Evolutionary conservation across 306 rosid species (phyloP), one percentile per base, ranked within the genome.

Genomic region (Ziziphus jujuba): DNA sequence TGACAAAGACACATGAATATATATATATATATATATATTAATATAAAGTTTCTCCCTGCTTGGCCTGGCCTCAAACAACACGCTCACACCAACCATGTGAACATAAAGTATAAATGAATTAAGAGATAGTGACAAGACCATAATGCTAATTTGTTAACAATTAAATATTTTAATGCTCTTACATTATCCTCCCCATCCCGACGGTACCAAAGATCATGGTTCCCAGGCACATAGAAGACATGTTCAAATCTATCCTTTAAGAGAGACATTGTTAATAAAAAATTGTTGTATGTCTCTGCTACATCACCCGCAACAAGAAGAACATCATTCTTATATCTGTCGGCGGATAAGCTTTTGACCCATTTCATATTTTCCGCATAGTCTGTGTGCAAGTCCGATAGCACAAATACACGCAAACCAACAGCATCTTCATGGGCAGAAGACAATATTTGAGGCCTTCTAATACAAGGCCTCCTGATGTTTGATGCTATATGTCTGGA

Each of bases 201-300:
- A 16, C 88, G 96, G 67, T 91, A 89, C 97, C 97, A 91, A 44
- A 91, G 80, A 64, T 91, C 97, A 71, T 91, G 97, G 71, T 91
- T 91, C 55, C 97, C 96, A 56, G 97, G 91, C 34, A 87, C 85
- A 57, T 71, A 91, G 66, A 91, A 75, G 55, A 89, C 96, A 65
- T 77, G 88, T 11, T 86, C 70, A 76, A 87, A 91, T 72, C 82
- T 80, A 36, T 89, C 89, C 84, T 84, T 91, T 79, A 91, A 69
- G 33, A 78, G 75, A 72, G 96, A 87, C 95, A 91, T 83, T 17
- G 97, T 89, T 21, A 75, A 56, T 59, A 84, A 20, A 78, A 91
- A 91, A 75, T 72, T 83, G 14, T 63, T 73, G 56, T 72, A 80
- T 24, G 87, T 75, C 82, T 91, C 97, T 3, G 97, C 89, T 31